Percentiles rank a stretch among this genome's conserved stretches.
Evolutionary conservation across 179 eudicot species (phyloP).

Genomic region (Gypsophila paniculata): DNA sequence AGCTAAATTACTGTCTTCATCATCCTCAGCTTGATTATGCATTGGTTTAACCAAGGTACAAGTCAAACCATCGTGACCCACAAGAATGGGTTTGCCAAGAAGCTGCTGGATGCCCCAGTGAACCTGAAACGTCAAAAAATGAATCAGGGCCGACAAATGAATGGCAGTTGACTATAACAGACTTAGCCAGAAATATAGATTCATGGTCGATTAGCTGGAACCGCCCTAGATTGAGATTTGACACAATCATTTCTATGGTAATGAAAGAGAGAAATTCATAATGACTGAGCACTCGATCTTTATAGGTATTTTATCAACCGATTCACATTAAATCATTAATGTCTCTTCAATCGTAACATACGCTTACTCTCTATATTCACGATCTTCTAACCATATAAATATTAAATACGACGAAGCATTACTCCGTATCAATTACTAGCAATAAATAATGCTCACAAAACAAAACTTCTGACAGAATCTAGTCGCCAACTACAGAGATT

Average conservation of each 20-base stretch:
- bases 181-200: background rate
- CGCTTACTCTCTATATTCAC: background rate
- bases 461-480: background rate
- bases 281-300: background rate
- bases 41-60: constrained; percentile 69
- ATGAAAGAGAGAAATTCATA: no score
- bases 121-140: constrained; percentile 42
- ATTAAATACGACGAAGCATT: no score
- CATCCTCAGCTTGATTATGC: constrained; percentile 25
- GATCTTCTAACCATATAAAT: background rate
- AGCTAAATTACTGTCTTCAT: constrained; percentile 33
- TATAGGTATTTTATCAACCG: background rate
- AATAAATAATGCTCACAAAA: background rate
- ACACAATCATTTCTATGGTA: no score
- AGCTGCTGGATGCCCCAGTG: constrained; percentile 59
- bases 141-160: constrained; percentile 9
- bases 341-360: background rate
- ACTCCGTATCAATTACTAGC: background rate
- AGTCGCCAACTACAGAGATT: constrained; percentile 5
- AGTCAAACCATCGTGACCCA: constrained; percentile 51
- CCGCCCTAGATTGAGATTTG: no score
- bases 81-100: constrained; percentile 53
- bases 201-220: background rate
- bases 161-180: background rate
- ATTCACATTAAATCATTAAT: background rate